Percentiles rank a stretch among this genome's conserved stretches.
phyloP scores from a whole-genome alignment of 1,139 yeast species.

The Taiozyma onychis region DNA sequence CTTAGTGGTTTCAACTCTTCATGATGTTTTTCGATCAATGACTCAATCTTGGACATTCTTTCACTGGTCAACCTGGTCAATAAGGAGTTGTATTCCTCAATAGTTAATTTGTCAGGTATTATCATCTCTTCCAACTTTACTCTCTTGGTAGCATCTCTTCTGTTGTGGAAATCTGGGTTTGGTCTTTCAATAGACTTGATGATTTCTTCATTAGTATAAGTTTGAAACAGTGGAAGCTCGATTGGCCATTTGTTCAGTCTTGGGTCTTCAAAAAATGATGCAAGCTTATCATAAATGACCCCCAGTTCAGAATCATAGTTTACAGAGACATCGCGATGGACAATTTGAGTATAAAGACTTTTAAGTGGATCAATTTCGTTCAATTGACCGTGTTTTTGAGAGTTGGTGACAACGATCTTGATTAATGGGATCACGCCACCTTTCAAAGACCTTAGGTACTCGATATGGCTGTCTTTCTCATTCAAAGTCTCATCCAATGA shows the following conservation, averaged over 20 bases:
- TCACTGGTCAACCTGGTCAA: constrained; percentile 34
- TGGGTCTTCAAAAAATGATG: constrained; percentile 15
- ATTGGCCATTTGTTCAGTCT: constrained; percentile 12
- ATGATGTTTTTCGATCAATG: constrained; percentile 25
- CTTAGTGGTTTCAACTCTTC: constrained; percentile 31
- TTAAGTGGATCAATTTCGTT: constrained; percentile 1
- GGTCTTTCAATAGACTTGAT: constrained; percentile 11
- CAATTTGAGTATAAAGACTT: constrained; percentile 9
- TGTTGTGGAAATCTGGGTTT: constrained; percentile 5
- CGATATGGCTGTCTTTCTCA: constrained; percentile 29
- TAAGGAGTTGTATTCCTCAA: constrained; percentile 33
- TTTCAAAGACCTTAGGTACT: constrained; percentile 15
- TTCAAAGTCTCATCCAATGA: constrained; percentile 56
- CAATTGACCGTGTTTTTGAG: constrained; percentile 34
- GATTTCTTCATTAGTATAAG: constrained; percentile 8
- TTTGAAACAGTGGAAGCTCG: constrained; percentile 15
- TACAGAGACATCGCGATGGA: constrained; percentile 6
- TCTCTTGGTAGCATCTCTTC: constrained; percentile 5
- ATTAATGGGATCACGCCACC: constrained; percentile 30
- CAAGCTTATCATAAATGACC: constrained; percentile 5
- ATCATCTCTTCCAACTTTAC: constrained; percentile 10
- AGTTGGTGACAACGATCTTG: constrained; percentile 35
- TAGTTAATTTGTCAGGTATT: constrained; percentile 24
- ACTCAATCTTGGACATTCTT: constrained; percentile 25
- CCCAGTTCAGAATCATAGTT: constrained; percentile 7